Percentiles rank a stretch among this genome's conserved stretches.
Conservation (phyloP, 2,329 filamentous ascomycete genomes). For the Fusarium begoniae region DNA sequence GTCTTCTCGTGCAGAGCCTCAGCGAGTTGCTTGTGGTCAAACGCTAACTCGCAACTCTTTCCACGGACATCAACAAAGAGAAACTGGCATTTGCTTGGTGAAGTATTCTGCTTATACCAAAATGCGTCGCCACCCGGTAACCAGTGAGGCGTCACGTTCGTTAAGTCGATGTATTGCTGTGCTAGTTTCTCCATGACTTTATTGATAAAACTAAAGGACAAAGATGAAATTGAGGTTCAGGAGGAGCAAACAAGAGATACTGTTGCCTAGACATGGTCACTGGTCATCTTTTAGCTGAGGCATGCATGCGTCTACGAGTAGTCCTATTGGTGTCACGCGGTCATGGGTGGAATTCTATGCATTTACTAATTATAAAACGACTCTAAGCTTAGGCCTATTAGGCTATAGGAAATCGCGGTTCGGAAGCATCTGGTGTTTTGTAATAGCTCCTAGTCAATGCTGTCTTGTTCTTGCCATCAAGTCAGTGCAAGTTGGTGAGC, state of each 20-base stretch:
- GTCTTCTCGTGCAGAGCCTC: slow-evolving; percentile 18
- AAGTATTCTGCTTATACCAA: slow-evolving; percentile 38
- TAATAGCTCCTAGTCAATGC: no score
- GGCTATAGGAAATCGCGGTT: no score
- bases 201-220: accelerated
- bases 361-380: neutral
- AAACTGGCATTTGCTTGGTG: slow-evolving; percentile 30
- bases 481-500: neutral
- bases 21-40: slow-evolving; percentile 39
- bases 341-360: neutral
- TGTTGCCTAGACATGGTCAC: slow-evolving; percentile 5
- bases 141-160: slow-evolving; percentile 38
- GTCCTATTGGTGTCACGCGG: neutral
- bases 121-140: slow-evolving; percentile 30
- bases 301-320: neutral
- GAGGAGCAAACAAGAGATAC: neutral
- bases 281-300: slow-evolving; percentile 16
- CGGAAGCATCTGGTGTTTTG: neutral
- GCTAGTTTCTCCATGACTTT: neutral
- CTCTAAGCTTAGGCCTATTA: no score
- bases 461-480: neutral
- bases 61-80: slow-evolving; percentile 30
- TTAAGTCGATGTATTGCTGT: slow-evolving; percentile 7
- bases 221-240: no score
- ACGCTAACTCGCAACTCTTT: slow-evolving; percentile 23